A percentile compares a stretch with the other conserved stretches of the same genome.
phyloP scores from a whole-genome alignment of 148 eudicot species.

The Rhododendron simsii region DNA sequence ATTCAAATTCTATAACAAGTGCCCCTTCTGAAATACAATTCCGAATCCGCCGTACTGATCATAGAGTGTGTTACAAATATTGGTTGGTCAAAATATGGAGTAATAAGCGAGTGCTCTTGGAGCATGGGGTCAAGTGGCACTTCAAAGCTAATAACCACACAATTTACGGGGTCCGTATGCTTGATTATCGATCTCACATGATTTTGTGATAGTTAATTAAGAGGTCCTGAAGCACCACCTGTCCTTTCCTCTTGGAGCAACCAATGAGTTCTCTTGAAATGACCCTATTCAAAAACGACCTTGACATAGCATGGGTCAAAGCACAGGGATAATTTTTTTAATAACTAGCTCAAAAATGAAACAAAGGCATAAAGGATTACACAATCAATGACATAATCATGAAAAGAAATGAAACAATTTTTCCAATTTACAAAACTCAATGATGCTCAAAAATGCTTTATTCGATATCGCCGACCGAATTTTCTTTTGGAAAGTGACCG shows the following conservation, averaged over 20 bases:
- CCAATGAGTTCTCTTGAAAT: neutral
- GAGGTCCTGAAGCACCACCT: no score
- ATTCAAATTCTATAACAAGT: no score
- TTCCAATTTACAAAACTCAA: neutral
- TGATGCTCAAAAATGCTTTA: neutral
- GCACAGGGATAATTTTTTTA: neutral
- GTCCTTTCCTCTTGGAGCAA: neutral
- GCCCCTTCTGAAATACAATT: no score
- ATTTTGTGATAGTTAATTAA: no score
- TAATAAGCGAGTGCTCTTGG: no score
- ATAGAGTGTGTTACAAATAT: no score
- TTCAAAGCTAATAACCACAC: no score
- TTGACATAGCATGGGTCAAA: neutral
- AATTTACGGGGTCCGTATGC: no score
- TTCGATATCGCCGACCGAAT: neutral
- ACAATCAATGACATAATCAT: neutral
- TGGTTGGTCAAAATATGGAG: neutral
- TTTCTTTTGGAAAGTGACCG: neutral
- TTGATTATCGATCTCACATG: no score
- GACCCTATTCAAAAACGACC: neutral
- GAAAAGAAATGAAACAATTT: neutral
- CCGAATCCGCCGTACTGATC: no score
- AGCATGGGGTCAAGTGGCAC: no score
- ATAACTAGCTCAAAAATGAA: no score
- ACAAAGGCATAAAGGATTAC: neutral